Conservation (phyloP, 1,284 basidiomycete species). For the Cryptococcus sp. region DNA sequence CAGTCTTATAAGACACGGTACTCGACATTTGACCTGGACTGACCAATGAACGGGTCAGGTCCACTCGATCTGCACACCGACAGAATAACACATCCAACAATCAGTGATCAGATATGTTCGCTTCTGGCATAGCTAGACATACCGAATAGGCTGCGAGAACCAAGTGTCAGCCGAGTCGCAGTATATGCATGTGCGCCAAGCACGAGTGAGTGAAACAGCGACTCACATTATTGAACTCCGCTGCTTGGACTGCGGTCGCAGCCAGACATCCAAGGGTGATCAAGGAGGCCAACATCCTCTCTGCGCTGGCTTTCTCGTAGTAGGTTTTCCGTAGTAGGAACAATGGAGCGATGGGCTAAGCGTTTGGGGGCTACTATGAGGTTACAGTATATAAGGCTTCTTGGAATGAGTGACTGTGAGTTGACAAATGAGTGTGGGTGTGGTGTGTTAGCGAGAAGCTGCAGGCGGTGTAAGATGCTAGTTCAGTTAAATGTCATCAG, state of each 20-base stretch:
- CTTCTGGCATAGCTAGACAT: neutral
- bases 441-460: no score
- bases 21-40: neutral
- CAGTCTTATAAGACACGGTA: no score
- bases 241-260: slow-evolving; percentile 8
- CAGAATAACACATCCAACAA: no score
- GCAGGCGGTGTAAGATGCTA: no score
- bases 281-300: neutral
- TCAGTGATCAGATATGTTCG: no score
- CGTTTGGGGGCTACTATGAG: no score
- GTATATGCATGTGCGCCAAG: neutral
- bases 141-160: slow-evolving; percentile 19
- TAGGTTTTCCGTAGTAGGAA: neutral
- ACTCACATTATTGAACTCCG: slow-evolving; percentile 17
- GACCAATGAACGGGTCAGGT: slow-evolving; percentile 22
- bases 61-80: slow-evolving; percentile 6
- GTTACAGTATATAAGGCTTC: no score
- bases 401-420: no score
- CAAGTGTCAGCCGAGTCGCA: neutral
- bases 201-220: no score
- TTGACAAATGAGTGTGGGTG: no score
- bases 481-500: no score
- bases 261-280: neutral
- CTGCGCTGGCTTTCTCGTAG: neutral
- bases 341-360: no score